Evolutionary conservation across 768 basidiomycete species (phyloP).

Genomic region (Leccinum disarticulatum): DNA sequence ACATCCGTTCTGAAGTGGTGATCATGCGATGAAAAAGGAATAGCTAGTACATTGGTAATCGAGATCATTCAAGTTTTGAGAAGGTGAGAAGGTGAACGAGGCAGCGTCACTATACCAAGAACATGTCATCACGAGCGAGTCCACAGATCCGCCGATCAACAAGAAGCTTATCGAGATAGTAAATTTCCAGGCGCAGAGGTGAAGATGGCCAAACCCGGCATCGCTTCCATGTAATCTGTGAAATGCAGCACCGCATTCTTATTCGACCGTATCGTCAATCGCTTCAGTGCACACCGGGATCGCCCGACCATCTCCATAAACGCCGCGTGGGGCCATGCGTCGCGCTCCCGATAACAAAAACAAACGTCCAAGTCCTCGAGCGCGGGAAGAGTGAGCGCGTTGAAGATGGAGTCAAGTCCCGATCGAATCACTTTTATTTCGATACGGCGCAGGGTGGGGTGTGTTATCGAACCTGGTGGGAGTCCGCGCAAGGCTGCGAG

Average conservation of each 20-base stretch:
- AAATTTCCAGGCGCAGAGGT: slow-evolving; percentile 7
- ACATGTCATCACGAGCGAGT: neutral
- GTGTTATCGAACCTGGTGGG: slow-evolving; percentile 15
- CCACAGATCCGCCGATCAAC: neutral
- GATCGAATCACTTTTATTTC: slow-evolving; percentile 32
- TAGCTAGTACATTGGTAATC: neutral
- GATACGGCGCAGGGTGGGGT: slow-evolving; percentile 21
- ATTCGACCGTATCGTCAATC: slow-evolving; percentile 27
- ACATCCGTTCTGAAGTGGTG: neutral
- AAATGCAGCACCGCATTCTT: slow-evolving; percentile 20
- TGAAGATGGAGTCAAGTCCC: slow-evolving; percentile 23
- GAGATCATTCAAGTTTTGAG: neutral
- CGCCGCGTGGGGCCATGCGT: slow-evolving; percentile 28
- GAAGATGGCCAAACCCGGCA: slow-evolving; percentile 23
- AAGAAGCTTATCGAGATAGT: neutral
- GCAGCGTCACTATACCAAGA: neutral
- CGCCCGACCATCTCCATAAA: slow-evolving; percentile 26
- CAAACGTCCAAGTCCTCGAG: slow-evolving; percentile 34
- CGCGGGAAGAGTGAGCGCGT: slow-evolving; percentile 22
- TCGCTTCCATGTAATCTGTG: slow-evolving; percentile 20
- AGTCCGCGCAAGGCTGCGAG: slow-evolving; percentile 9
- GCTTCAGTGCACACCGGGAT: slow-evolving; percentile 25
- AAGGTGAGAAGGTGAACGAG: neutral
- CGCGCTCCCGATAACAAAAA: slow-evolving; percentile 31
- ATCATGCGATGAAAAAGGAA: neutral